phyloP scores from a whole-genome alignment of 768 basidiomycete genomes.

The Fomitopsis serialis region DNA sequence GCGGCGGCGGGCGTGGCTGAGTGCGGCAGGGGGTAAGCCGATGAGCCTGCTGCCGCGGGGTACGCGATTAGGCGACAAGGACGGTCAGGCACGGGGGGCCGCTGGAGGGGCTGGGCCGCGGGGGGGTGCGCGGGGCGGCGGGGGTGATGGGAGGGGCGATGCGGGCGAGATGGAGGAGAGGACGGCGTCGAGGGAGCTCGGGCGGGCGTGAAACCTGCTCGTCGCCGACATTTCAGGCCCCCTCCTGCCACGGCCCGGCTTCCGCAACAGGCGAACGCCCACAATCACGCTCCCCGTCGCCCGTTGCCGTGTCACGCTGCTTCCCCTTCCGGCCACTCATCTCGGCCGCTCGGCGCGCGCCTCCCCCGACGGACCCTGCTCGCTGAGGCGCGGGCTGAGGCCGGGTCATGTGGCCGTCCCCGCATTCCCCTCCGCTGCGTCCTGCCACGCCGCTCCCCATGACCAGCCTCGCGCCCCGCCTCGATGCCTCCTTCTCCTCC shows the following conservation, averaged over 20 bases:
- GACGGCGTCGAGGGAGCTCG: background rate
- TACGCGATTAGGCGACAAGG: background rate
- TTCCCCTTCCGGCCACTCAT: background rate
- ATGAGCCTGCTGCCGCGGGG: background rate
- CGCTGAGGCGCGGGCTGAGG: too few species aligned
- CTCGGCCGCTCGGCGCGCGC: background rate
- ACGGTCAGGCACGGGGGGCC: background rate
- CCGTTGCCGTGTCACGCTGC: background rate
- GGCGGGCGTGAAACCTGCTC: background rate
- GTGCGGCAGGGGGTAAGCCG: background rate
- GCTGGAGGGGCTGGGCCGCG: background rate
- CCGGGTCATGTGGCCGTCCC: too few species aligned
- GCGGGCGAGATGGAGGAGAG: background rate
- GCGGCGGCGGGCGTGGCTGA: slow-evolving; percentile 1
- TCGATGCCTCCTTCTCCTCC: too few species aligned
- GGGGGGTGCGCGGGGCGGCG: background rate
- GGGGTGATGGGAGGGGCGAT: background rate
- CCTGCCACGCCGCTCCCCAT: too few species aligned
- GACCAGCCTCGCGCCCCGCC: too few species aligned
- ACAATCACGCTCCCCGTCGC: background rate
- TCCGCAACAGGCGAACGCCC: too few species aligned
- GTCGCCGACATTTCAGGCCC: slow-evolving; percentile 1
- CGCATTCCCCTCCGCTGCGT: too few species aligned
- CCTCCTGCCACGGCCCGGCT: background rate
- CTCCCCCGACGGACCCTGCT: too few species aligned